Evolutionary conservation across 208 protist species (phyloP).

Genomic region (Willaertia magna): DNA sequence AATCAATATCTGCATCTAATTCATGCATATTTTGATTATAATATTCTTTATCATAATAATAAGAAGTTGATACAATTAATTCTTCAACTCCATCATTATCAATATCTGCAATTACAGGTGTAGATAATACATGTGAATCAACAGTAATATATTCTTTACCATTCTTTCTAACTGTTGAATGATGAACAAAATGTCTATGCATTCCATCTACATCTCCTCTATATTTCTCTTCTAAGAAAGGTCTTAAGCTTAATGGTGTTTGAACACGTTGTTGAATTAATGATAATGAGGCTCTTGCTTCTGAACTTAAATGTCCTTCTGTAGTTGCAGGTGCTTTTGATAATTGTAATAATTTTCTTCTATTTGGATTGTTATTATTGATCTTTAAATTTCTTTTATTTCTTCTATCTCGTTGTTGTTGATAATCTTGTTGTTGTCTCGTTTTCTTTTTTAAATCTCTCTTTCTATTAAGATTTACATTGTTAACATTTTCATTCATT

Average conservation of each 20-base stretch:
- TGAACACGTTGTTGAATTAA: background rate
- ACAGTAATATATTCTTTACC: conserved; percentile 22
- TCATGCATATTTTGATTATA: conserved; percentile 21
- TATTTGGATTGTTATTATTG: too few relatives aligned
- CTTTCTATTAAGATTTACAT: too few relatives aligned
- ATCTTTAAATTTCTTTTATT: too few relatives aligned
- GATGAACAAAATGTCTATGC: background rate
- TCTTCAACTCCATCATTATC: conserved; percentile 64
- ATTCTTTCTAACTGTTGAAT: background rate
- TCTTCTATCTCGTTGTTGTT: too few relatives aligned
- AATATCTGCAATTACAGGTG: conserved; percentile 57
- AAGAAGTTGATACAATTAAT: conserved; percentile 67
- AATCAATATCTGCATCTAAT: conserved; percentile 35
- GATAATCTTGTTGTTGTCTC: background rate
- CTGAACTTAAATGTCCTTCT: background rate
- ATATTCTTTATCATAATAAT: conserved; percentile 56
- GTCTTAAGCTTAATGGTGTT: background rate
- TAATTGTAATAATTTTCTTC: background rate
- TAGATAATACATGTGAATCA: conserved; percentile 65
- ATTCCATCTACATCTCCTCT: background rate
- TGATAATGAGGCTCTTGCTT: background rate
- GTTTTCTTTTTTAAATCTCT: too few relatives aligned
- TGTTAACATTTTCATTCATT: too few relatives aligned
- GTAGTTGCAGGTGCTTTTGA: background rate
- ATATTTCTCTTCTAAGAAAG: background rate